These are phyloP conservation scores for Kandelia obovata DNA, from an alignment of 345 rosid genomes.

Conservation along the genomic window DNA sequence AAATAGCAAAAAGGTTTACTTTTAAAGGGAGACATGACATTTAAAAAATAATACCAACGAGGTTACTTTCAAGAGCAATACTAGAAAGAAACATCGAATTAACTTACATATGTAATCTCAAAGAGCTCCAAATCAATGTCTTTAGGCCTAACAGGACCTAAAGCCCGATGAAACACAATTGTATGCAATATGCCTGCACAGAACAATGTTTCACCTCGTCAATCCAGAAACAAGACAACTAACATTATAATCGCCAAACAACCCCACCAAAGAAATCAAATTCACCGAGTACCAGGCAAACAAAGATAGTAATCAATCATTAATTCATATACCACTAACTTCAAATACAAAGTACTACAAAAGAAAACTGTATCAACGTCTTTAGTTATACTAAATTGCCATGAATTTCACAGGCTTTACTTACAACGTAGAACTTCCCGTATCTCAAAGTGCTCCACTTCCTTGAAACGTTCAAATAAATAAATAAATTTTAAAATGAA, in stretches of 20 bases:
- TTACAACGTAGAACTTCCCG: slow-evolving; percentile 85
- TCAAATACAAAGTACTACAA: background rate
- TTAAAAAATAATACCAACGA: background rate
- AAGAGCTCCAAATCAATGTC: slow-evolving; percentile 89
- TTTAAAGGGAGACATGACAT: no score
- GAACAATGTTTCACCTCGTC: slow-evolving; percentile 3
- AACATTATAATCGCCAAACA: background rate
- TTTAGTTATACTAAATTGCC: no score
- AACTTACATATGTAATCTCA: slow-evolving; percentile 78
- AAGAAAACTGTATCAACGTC: no score
- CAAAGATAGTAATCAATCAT: background rate
- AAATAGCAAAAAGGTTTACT: background rate
- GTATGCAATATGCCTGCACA: slow-evolving; percentile 82
- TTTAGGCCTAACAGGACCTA: slow-evolving; percentile 89
- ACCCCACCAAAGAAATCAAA: background rate
- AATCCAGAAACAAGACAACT: background rate
- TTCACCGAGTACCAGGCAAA: background rate
- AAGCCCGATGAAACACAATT: slow-evolving; percentile 83
- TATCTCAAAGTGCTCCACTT: slow-evolving; percentile 80
- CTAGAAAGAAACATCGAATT: background rate
- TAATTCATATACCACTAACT: background rate
- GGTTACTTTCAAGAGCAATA: background rate
- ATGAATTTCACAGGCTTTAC: slow-evolving; percentile 14
- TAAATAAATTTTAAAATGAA: background rate
- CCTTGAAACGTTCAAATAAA: slow-evolving; percentile 30